Percentiles rank a stretch among this genome's conserved stretches.
phyloP scores from a whole-genome alignment of 768 basidiomycete genomes.

The Mrakia gelida region DNA sequence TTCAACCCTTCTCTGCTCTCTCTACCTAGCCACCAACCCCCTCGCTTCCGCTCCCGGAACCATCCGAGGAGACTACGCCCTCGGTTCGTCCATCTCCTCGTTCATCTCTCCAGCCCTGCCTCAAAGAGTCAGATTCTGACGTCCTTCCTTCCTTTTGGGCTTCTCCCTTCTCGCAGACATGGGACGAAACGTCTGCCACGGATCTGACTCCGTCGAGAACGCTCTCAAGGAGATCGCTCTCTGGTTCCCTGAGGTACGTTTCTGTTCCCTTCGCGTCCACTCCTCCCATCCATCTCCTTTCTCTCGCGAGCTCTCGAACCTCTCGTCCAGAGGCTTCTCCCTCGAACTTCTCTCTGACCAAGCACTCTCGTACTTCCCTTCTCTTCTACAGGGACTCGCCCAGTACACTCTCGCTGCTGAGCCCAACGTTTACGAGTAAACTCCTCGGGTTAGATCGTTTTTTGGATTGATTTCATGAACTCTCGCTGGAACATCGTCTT shows the following conservation, averaged over 20 bases:
- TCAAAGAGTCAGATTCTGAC: not conserved
- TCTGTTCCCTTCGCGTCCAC: not conserved
- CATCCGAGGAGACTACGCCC: constrained; percentile 91
- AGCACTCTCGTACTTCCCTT: not conserved
- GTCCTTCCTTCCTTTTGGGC: not conserved
- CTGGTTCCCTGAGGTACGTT: constrained; percentile 50
- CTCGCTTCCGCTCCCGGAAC: constrained; percentile 81
- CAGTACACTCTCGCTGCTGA: constrained; percentile 31
- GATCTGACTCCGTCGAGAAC: constrained; percentile 48
- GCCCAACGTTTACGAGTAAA: constrained; percentile 32
- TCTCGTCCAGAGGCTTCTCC: too few relatives aligned
- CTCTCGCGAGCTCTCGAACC: too few relatives aligned
- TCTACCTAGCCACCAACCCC: constrained; percentile 59
- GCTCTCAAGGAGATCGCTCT: constrained; percentile 85
- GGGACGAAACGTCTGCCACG: constrained; percentile 45
- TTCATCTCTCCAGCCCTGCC: not conserved
- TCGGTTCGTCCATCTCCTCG: constrained; percentile 42
- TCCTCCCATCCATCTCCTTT: not conserved
- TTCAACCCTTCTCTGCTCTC: not conserved
- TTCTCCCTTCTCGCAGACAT: constrained; percentile 12
- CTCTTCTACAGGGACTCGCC: constrained; percentile 17
- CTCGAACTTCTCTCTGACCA: too few relatives aligned
- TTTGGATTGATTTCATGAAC: not conserved
- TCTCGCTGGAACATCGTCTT: not conserved
- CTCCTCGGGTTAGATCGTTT: not conserved